Evolutionary conservation across 139 green algal species (phyloP).

Genomic region (Chlamydomonas asymmetrica): DNA sequence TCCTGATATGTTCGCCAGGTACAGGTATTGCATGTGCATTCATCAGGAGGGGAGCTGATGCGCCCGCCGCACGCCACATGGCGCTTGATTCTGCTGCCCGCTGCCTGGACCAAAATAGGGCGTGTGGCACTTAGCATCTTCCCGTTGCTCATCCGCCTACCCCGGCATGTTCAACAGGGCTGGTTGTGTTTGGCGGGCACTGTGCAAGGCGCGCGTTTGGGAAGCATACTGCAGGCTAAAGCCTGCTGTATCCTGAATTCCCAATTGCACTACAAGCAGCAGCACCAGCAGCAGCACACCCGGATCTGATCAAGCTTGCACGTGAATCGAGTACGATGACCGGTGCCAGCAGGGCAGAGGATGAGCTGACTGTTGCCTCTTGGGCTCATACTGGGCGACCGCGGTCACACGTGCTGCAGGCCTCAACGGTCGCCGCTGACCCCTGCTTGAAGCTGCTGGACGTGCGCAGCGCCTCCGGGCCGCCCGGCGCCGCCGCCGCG

Average conservation of each 20-base stretch:
- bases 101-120: no score
- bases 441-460: constrained; percentile 46
- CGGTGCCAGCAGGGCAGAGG: no score
- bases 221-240: background rate
- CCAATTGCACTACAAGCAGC: background rate
- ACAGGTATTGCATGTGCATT: background rate
- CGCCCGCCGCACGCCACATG: no score
- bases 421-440: constrained; percentile 32
- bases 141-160: background rate
- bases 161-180: background rate
- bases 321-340: background rate
- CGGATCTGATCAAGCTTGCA: background rate
- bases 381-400: background rate
- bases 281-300: background rate
- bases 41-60: background rate
- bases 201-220: no score
- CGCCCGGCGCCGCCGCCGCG: background rate
- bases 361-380: background rate
- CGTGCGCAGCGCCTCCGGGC: constrained; percentile 23
- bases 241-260: background rate
- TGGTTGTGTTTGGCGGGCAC: background rate
- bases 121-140: background rate
- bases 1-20: no score
- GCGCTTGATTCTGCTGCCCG: no score
- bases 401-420: constrained; percentile 9